A percentile compares a stretch with the other conserved stretches of the same genome.
Evolutionary conservation across 164 flowering plant genomes (phyloP).

Genomic region (Chloranthus sessilifolius): DNA sequence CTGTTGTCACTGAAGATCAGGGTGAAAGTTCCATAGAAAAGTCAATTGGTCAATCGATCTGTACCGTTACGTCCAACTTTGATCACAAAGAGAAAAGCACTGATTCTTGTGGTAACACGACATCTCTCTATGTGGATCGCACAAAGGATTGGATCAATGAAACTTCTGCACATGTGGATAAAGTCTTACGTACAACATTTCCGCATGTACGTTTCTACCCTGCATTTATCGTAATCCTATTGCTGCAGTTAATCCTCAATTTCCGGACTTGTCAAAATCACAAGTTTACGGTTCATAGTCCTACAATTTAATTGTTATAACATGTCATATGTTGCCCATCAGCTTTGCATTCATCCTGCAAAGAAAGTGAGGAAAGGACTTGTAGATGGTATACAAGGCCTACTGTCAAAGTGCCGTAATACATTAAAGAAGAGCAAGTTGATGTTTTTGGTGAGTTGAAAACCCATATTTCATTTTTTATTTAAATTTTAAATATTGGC

Average conservation of each 20-base stretch:
- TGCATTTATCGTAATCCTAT: not conserved
- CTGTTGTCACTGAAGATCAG: conserved; percentile 24
- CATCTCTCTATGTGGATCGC: conserved; percentile 60
- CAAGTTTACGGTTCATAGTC: no score
- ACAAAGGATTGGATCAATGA: conserved; percentile 75
- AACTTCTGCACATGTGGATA: conserved; percentile 67
- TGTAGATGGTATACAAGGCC: conserved; percentile 51
- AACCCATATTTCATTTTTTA: no score
- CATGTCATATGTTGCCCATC: conserved; percentile 6
- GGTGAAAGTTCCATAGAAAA: conserved; percentile 14
- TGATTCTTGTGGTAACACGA: conserved; percentile 13
- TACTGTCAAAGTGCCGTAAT: conserved; percentile 47
- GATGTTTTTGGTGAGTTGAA: conserved; percentile 69
- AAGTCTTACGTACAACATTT: conserved; percentile 59
- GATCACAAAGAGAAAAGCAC: conserved; percentile 14
- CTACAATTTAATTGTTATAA: conserved; percentile 8
- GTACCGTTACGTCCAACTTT: conserved; percentile 5
- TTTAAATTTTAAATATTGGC: no score
- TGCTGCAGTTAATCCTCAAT: not conserved
- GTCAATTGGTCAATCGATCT: conserved; percentile 17
- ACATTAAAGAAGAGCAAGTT: conserved; percentile 63
- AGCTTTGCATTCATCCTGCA: conserved; percentile 79
- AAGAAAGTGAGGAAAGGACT: conserved; percentile 66
- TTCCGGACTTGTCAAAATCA: no score
- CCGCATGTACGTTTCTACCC: conserved; percentile 55